Base-by-base conservation (phyloP, 2,329 filamentous ascomycete genomes). In the Xylariaceae sp. region DNA sequence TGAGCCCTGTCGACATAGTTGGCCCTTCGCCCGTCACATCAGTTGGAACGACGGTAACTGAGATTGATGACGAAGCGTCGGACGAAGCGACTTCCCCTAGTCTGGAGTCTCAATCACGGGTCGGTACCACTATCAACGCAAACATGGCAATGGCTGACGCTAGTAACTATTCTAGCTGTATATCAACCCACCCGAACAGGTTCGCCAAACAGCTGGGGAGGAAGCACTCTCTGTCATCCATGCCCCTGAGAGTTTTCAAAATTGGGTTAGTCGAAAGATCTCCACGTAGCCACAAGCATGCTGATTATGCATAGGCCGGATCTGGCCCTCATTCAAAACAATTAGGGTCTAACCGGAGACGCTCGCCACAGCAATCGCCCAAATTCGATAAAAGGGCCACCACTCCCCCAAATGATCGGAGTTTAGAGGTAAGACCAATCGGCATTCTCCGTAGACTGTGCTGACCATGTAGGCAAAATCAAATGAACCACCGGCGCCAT, bases 151-250 rank as follows among this genome's bases (percentile, higher is more conserved):
- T 49, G 31, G 26, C 53, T 57, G 56, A 62, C 79, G 73, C 70
- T 84, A 11, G 74, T 50, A 62, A 58, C 48, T 57, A 26, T 47
- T 39, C 47, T 61, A 80, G 73, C 70, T 84, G 12, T 75, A 73
- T 50, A 86, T 83, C 3, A 80, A 78, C 57, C 65, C 86, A 7
- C 72, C 81, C 2, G 80, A 83, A 42, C 74, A 77, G 56, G 65
- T 86, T 69, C 74, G 84, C 67, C 77, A 79, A 50, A 73, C 74
- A 51, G 80, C 80, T 29, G 85, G 84, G 58, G 89, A 95, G 61
- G 89, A 91, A 62, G 86, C 90, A 29, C 80, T 89, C 51, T 96
- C 91, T 1, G 91, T 95, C 52, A 96, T 96, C 62, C 91, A 96
- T 76, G 89, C 89, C 12, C 91, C 91, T 0, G 80, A 89, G 60